Evolutionary conservation across 2,329 filamentous ascomycete genomes (phyloP).

Genomic region (Phyllosticta citriasiana): DNA sequence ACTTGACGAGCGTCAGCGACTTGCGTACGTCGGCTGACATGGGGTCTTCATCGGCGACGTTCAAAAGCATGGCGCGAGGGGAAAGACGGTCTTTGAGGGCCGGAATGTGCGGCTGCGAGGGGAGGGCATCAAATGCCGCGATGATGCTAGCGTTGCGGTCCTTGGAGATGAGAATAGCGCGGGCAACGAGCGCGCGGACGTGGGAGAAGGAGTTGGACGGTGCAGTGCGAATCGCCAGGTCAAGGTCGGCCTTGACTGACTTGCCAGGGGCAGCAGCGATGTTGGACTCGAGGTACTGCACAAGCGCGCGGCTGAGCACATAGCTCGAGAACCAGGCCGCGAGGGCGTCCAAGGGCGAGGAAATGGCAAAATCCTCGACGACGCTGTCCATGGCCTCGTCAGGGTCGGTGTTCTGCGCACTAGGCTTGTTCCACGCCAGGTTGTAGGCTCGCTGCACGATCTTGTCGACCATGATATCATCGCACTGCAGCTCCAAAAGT

Average conservation of each 20-base stretch:
- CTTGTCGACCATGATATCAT: constrained; percentile 66
- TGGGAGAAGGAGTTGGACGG: constrained; percentile 68
- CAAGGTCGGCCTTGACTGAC: constrained; percentile 46
- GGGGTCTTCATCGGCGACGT: constrained; percentile 44
- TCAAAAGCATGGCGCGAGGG: constrained; percentile 25
- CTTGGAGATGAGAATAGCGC: constrained; percentile 47
- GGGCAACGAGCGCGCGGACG: constrained; percentile 47
- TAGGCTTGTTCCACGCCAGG: constrained; percentile 75
- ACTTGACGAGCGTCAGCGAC: constrained; percentile 50
- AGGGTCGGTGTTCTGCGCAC: constrained; percentile 53
- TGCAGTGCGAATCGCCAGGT: constrained; percentile 60
- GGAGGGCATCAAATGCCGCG: constrained; percentile 44
- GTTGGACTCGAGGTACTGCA: constrained; percentile 47
- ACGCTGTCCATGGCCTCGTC: constrained; percentile 73
- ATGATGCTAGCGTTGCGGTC: constrained; percentile 42
- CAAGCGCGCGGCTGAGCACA: constrained; percentile 58
- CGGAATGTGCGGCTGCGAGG: constrained; percentile 27
- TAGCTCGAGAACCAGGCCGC: constrained; percentile 84
- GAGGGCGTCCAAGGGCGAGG: constrained; percentile 79
- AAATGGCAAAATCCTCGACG: constrained; percentile 74
- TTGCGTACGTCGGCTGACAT: constrained; percentile 47
- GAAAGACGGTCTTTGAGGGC: constrained; percentile 16
- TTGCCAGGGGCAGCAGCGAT: constrained; percentile 18
- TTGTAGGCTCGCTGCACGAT: constrained; percentile 83
- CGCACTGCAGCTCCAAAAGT: constrained; percentile 69